Percentiles rank a stretch among this genome's conserved stretches.
Conservation (phyloP, 495 filamentous ascomycete genomes). For the Aspergillus wentii region DNA sequence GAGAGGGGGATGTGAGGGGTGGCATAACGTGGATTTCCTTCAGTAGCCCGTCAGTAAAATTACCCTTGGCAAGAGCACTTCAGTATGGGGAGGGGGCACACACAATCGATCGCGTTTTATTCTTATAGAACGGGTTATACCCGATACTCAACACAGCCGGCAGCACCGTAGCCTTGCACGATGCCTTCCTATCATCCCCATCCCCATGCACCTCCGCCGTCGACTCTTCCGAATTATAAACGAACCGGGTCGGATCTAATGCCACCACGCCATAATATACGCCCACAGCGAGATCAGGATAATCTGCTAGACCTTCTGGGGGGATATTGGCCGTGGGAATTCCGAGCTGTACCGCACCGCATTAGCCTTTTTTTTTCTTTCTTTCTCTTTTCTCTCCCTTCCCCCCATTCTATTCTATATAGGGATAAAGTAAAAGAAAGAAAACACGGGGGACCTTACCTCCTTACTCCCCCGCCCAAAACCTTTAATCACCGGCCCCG, state of each 20-base stretch:
- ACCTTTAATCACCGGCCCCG: conserved; percentile 81
- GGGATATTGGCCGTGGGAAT: conserved; percentile 98
- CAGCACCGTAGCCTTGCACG: conserved; percentile 52
- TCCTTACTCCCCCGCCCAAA: conserved; percentile 93
- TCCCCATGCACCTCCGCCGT: no score
- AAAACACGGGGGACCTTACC: conserved; percentile 27
- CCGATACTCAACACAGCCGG: conserved; percentile 93
- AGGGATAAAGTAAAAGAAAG: background rate
- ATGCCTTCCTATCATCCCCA: conserved; percentile 9
- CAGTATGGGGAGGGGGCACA: conserved; percentile 9
- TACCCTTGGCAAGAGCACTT: background rate
- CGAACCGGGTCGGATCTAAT: conserved; percentile 38
- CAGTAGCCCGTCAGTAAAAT: conserved; percentile 3
- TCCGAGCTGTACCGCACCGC: conserved; percentile 58
- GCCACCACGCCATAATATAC: conserved; percentile 91
- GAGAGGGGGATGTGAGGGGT: conserved; percentile 44
- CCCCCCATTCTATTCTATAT: background rate
- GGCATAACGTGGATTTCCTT: conserved; percentile 88
- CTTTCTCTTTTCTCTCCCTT: background rate
- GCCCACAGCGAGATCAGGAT: conserved; percentile 65
- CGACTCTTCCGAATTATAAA: no score
- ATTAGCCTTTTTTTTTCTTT: conserved; percentile 1
- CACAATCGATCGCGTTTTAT: conserved; percentile 68
- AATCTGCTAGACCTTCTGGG: conserved; percentile 67
- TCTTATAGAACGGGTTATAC: conserved; percentile 95